Percentiles rank a stretch among this genome's conserved stretches.
phyloP scores from a whole-genome alignment of 179 eudicot species.

The Amaranthus tricolor region DNA sequence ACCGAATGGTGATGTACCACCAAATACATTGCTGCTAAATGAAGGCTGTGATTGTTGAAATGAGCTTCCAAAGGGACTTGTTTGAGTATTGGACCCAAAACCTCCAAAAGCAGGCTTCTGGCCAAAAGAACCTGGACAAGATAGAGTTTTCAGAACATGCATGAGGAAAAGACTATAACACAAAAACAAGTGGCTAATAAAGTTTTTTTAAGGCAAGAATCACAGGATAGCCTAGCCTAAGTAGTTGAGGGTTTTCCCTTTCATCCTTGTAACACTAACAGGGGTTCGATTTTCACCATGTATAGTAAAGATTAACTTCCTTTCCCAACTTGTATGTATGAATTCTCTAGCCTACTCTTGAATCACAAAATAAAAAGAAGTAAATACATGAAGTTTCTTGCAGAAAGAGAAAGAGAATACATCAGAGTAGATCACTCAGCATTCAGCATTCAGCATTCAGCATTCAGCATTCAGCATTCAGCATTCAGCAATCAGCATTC shows the following conservation, averaged over 20 bases:
- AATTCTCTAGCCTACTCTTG: too few relatives aligned
- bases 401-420: too few relatives aligned
- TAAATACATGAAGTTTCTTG: too few relatives aligned
- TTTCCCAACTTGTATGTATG: too few relatives aligned
- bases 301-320: too few relatives aligned
- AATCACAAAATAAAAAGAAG: too few relatives aligned
- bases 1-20: conserved; percentile 68
- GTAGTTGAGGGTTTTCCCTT: too few relatives aligned
- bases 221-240: background rate
- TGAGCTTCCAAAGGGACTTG: conserved; percentile 88
- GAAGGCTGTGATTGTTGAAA: conserved; percentile 89
- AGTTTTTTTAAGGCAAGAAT: background rate
- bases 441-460: too few relatives aligned
- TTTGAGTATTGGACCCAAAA: conserved; percentile 69
- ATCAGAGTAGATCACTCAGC: too few relatives aligned
- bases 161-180: background rate
- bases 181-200: background rate
- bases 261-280: background rate
- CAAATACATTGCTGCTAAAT: conserved; percentile 76
- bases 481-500: background rate
- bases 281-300: too few relatives aligned
- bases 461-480: too few relatives aligned
- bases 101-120: conserved; percentile 89
- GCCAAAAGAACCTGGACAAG: conserved; percentile 60
- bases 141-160: background rate